Evolutionary conservation across 1,139 yeast genomes (phyloP), one percentile per base, ranked within the genome.

Genomic region (Sugiyamaella xylanicola): DNA sequence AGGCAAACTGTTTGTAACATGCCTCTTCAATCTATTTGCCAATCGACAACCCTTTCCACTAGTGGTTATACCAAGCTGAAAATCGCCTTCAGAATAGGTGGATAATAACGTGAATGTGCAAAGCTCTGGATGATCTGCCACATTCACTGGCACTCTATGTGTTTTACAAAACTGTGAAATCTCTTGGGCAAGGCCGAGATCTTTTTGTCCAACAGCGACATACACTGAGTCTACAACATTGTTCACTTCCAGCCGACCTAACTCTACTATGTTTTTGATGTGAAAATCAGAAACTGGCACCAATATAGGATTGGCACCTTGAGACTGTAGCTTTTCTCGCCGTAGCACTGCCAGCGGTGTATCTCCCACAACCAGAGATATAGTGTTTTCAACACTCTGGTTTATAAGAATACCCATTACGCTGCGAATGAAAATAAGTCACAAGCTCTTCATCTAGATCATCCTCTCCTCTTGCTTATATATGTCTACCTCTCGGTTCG

Each of bases 21-120:
- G 96, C 59, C 98, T 75, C 64, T 84, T 86, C 65, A 92, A 80
- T 61, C 96, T 77, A 56, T 85, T 82, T 0, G 97, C 96, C 55
- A 92, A 74, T 58, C 90, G 83, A 72, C 97, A 92, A 1, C 98
- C 97, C 70, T 87, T 87, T 0, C 97, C 96, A 39, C 84, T 81
- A 0, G 98, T 92, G 7, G 95, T 84, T 4, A 92, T 83, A 0
- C 96, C 96, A 52, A 92, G 65, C 69, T 88, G 95, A 71, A 92
- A 83, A 59, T 82, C 84, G 1, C 95, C 95, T 55, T 85, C 83
- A 0, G 75, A 73, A 66, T 81, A 82, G 0, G 93, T 83, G 0
- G 97, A 88, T 37, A 90, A 74, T 56, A 91, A 69, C 0, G 95
- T 83, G 68, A 92, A 92, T 0, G 92, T 82, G 56, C 95, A 87